Evolutionary conservation across 2,329 filamentous ascomycete species (phyloP), one percentile per base, ranked within the genome.

Genomic region (Hymenoscyphus repandus): DNA sequence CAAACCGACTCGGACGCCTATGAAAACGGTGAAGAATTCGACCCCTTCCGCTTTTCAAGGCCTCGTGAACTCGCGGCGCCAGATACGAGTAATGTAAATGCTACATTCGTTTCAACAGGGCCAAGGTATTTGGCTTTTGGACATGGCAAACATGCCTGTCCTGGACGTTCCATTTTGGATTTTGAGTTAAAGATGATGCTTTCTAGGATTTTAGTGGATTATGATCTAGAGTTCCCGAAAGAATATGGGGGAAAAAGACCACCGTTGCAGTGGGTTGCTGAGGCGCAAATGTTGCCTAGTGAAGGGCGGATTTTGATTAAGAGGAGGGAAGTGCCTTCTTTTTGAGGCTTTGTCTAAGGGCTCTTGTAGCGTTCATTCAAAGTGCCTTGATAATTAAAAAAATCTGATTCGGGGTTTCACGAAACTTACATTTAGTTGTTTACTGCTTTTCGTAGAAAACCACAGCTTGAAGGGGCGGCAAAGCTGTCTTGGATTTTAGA

Each of bases 81-180:
- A 20, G 22, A 20, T n/a, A 32, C 3, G 15, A 30, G 31, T 30
- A 18, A 27, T 27, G 4, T 15, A 5, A 20, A 42, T 27, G 7
- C 15, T 13, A 39, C 42, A 27, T 49, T 55, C 53, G 59, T 62
- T 3, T 53, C 56, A n/a, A 64, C 58, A 4, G 52, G 50, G 13
- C 41, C 47, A 4, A 49, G 54, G 2, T 58, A 46, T 36, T 40
- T 58, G 17, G 34, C 45, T 5, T 65, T 63, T 38, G 62, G 62
- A 3, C 54, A 63, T 33, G 62, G 62, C 13, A 55, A 49, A 27
- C 58, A 64, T 27, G 62, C 62, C 1, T 65, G 63, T 20, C 62
- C 62, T 2, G 62, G 63, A 0, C 51, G 62, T 7, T 64, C 61
- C 42, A 53, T 63, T 48, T 54, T 62, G n/a, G 56, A 54, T 15